Percentiles rank a stretch among this genome's conserved stretches.
phyloP scores from a whole-genome alignment of 2,329 filamentous ascomycete genomes.

The Epichloe baconii region DNA sequence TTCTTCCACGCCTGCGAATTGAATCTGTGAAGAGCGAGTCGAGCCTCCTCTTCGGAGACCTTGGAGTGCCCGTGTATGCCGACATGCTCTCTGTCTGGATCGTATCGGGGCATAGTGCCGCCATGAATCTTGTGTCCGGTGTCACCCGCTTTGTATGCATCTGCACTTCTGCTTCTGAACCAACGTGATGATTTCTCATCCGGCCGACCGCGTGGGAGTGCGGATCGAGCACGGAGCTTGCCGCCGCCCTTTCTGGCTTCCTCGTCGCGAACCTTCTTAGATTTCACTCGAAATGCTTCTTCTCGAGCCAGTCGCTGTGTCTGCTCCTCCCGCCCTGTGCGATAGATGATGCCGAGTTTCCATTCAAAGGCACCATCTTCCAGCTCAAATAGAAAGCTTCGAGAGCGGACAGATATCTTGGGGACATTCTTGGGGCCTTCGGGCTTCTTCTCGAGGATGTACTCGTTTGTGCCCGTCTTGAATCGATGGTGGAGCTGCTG shows the following conservation, averaged over 20 bases:
- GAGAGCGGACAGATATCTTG: conserved; percentile 69
- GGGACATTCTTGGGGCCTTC: conserved; percentile 80
- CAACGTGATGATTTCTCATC: conserved; percentile 21
- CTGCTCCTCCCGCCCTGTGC: conserved; percentile 77
- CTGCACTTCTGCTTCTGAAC: conserved; percentile 43
- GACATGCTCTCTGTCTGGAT: conserved; percentile 55
- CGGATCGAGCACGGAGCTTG: conserved; percentile 43
- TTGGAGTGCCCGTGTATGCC: conserved; percentile 60
- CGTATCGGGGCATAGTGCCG: conserved; percentile 50
- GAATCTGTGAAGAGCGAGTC: conserved; percentile 59
- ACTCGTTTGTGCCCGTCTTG: conserved; percentile 74
- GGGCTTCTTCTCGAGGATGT: conserved; percentile 72
- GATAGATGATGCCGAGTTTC: conserved; percentile 91
- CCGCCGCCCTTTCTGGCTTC: conserved; percentile 41
- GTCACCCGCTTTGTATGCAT: conserved; percentile 24
- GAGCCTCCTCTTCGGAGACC: conserved; percentile 64
- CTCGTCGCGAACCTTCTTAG: conserved; percentile 69
- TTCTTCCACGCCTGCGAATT: conserved; percentile 88
- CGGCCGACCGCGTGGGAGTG: conserved; percentile 24
- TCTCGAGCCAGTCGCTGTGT: conserved; percentile 79
- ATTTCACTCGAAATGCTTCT: conserved; percentile 78
- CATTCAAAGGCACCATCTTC: conserved; percentile 97
- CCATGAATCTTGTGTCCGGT: conserved; percentile 18
- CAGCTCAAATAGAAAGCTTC: conserved; percentile 76
- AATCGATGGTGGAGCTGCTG: conserved; percentile 91